Evolutionary conservation across 2,329 filamentous ascomycete genomes (phyloP).

Genomic region (Arthrobotrys entomopaga): DNA sequence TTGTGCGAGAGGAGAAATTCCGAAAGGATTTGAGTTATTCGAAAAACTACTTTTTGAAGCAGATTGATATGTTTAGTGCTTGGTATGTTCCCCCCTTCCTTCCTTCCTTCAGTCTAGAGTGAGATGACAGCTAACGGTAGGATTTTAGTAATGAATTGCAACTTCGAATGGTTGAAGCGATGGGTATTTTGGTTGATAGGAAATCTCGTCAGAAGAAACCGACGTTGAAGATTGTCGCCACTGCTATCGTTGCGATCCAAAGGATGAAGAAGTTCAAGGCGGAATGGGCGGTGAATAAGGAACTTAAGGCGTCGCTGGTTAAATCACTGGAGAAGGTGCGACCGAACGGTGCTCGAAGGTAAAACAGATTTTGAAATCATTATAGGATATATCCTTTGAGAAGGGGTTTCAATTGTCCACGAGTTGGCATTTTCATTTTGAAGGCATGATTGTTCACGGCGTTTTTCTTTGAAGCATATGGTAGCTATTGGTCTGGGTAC

Average conservation of each 20-base stretch:
- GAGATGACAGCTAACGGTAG: conserved; percentile 7
- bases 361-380: neutral
- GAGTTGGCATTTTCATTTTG: conserved; percentile 24
- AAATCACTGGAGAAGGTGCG: conserved; percentile 57
- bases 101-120: conserved; percentile 10
- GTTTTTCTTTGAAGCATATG: too few relatives aligned
- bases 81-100: conserved; percentile 74
- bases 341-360: conserved; percentile 21
- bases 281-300: conserved; percentile 66
- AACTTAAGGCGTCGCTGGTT: conserved; percentile 62
- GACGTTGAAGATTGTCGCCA: conserved; percentile 65
- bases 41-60: conserved; percentile 82
- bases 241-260: conserved; percentile 66
- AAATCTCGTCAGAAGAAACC: conserved; percentile 64
- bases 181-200: conserved; percentile 72
- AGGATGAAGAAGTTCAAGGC: conserved; percentile 66
- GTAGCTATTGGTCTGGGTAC: too few relatives aligned
- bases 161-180: conserved; percentile 82
- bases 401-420: neutral
- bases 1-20: conserved; percentile 81
- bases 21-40: conserved; percentile 83
- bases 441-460: conserved; percentile 12
- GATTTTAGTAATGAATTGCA: conserved; percentile 85
- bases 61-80: conserved; percentile 83
- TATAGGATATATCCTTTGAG: too few relatives aligned